Conservation (phyloP, 2,329 filamentous ascomycete genomes). For the Fusarium oligoseptatum region DNA sequence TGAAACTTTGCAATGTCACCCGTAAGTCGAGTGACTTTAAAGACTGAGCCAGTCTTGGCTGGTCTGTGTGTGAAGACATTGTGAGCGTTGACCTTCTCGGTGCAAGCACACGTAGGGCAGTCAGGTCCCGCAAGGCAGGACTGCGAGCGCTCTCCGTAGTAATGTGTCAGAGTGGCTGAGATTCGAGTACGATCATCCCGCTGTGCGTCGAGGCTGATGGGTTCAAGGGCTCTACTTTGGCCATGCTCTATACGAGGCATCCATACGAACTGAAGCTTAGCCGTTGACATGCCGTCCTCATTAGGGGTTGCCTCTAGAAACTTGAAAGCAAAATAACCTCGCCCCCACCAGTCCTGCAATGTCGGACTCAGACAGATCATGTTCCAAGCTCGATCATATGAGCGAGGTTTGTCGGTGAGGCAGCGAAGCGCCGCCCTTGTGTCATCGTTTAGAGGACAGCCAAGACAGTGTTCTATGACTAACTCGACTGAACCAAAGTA, state of each 20-base stretch:
- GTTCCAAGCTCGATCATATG: background rate
- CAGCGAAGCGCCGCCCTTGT: no score
- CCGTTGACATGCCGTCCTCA: background rate
- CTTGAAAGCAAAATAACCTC: background rate
- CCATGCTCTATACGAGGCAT: background rate
- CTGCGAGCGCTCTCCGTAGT: background rate
- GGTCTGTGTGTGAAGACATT: background rate
- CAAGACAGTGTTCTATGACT: background rate
- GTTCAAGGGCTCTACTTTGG: background rate
- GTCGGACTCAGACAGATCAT: background rate
- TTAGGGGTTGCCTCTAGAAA: background rate
- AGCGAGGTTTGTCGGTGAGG: no score
- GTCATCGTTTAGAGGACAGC: no score
- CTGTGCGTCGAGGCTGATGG: background rate
- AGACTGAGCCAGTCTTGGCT: background rate
- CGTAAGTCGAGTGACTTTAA: background rate
- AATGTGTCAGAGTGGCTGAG: background rate
- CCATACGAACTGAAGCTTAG: constrained; percentile 1
- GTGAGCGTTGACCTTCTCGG: background rate
- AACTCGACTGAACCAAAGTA: no score
- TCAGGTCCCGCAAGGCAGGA: background rate
- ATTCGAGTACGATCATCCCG: background rate
- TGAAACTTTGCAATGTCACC: background rate
- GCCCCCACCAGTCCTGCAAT: background rate
- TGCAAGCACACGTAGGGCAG: background rate